Percentiles rank a stretch among this genome's conserved stretches.
These are phyloP conservation scores for Lathyrus oleraceus DNA, from an alignment of 306 rosid genomes.

Conservation along the genomic window DNA sequence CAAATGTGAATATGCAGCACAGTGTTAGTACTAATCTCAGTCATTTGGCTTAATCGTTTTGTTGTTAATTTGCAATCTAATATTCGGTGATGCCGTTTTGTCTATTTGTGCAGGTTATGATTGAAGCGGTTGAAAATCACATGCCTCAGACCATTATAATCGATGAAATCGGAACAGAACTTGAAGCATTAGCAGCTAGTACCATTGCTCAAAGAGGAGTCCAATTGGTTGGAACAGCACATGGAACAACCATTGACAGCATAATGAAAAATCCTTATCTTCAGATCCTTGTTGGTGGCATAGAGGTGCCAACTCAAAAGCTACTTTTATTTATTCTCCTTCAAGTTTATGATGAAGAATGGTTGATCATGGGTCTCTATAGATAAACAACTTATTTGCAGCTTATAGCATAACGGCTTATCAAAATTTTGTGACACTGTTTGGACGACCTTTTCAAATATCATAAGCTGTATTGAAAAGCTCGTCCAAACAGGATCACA, in stretches of 20 bases:
- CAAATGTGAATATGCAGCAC: slow-evolving; percentile 94
- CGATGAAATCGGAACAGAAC: slow-evolving; percentile 98
- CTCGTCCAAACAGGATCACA: too few species aligned
- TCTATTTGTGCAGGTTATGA: slow-evolving; percentile 71
- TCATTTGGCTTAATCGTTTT: slow-evolving; percentile 27
- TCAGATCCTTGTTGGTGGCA: slow-evolving; percentile 95
- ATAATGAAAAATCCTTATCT: slow-evolving; percentile 84
- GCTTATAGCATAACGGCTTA: too few species aligned
- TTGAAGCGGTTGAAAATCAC: slow-evolving; percentile 98
- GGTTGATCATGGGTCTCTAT: not conserved
- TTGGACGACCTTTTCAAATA: too few species aligned
- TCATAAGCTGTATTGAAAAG: too few species aligned
- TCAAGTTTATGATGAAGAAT: slow-evolving; percentile 12
- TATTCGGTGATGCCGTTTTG: not conserved
- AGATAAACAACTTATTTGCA: too few species aligned
- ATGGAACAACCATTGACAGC: slow-evolving; percentile 90
- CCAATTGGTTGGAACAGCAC: slow-evolving; percentile 96
- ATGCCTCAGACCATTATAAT: slow-evolving; percentile 95
- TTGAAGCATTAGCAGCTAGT: slow-evolving; percentile 98
- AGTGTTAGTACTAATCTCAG: slow-evolving; percentile 51
- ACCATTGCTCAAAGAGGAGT: slow-evolving; percentile 99
- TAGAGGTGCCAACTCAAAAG: slow-evolving; percentile 60
- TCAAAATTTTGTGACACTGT: too few species aligned
- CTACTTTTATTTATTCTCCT: slow-evolving; percentile 30
- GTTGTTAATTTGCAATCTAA: not conserved